Evolutionary conservation across 805 yeast genomes (phyloP), one percentile per base, ranked within the genome.

Genomic region (Lipomyces mesembrius): DNA sequence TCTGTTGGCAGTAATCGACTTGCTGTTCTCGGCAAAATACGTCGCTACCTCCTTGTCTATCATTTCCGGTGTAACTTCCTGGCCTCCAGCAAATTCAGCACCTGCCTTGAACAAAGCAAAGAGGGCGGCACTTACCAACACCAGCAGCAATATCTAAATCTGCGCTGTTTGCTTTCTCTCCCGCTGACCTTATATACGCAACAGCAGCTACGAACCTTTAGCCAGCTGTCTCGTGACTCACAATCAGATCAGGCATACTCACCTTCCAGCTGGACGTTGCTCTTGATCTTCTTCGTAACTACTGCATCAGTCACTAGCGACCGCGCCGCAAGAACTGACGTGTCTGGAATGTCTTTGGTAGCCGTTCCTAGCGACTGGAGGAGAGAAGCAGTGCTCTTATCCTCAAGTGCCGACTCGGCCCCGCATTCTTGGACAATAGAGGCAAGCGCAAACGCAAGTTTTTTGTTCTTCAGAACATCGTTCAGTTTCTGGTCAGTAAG

Each of bases 381-480:
- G 64, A 91, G 82, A 3, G 89, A 83, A 71, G 88, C 83, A 69
- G 83, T 83, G 67, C 87, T 79, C 73, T 88, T 90, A 68, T 87
- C 89, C 71, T 58, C 62, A 17, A 65, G 52, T 4, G 63, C 51
- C 57, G 86, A 80, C 75, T 60, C 76, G 67, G 59, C 59, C 69
- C 49, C 74, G 27, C 84, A 80, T 62, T 85, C 86, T 29, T 76
- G 74, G 63, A 90, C 81, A 66, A 92, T 83, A 49, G 84, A 84
- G 37, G 82, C 83, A 61, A 95, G 83, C 1, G 96, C 85, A 53
- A 81, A 81, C 20, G 94, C 85, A 53, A 93, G 96, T 78, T 93
- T 93, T 76, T 88, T 87, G 81, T 95, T 94, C 78, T 92, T 94
- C 64, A 87, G 78, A 65, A 92, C 88, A 75, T 95, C 98, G 60